These are phyloP conservation scores for Cylindrodendrum hubeiense DNA, from an alignment of 2,329 filamentous ascomycete genomes.

Conservation along the genomic window DNA sequence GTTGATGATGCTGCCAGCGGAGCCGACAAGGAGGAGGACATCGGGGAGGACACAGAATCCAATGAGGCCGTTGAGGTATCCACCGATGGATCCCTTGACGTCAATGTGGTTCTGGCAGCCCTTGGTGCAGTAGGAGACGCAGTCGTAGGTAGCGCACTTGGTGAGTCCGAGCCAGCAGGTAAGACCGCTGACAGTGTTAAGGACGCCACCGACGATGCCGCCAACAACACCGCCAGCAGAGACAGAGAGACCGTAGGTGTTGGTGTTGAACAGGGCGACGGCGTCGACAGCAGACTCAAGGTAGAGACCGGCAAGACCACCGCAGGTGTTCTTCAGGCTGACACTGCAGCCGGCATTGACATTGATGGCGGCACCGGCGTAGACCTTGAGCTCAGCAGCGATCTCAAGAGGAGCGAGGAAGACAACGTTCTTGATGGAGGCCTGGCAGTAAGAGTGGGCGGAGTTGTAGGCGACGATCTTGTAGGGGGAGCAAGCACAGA, in stretches of 20 bases:
- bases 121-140: slow-evolving; percentile 53
- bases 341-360: slow-evolving; percentile 44
- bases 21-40: slow-evolving; percentile 45
- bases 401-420: slow-evolving; percentile 49
- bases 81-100: slow-evolving; percentile 46
- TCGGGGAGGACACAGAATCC: slow-evolving; percentile 51
- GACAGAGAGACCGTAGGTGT: slow-evolving; percentile 47
- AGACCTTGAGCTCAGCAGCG: slow-evolving; percentile 44
- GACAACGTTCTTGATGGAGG: slow-evolving; percentile 47
- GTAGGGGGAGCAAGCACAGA: slow-evolving; percentile 51
- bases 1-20: slow-evolving; percentile 41
- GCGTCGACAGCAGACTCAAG: slow-evolving; percentile 47
- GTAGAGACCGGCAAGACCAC: slow-evolving; percentile 50
- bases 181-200: slow-evolving; percentile 39
- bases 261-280: slow-evolving; percentile 54
- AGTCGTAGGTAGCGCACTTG: slow-evolving; percentile 50
- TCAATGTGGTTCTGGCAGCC: slow-evolving; percentile 55
- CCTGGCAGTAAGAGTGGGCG: slow-evolving; percentile 52
- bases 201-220: slow-evolving; percentile 40
- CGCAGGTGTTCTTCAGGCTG: slow-evolving; percentile 48
- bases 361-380: slow-evolving; percentile 40
- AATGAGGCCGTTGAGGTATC: slow-evolving; percentile 44
- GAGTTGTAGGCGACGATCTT: slow-evolving; percentile 51
- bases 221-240: slow-evolving; percentile 42
- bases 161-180: slow-evolving; percentile 49